Evolutionary conservation across 768 basidiomycete species (phyloP).

Genomic region (Floccularia luteovirens): DNA sequence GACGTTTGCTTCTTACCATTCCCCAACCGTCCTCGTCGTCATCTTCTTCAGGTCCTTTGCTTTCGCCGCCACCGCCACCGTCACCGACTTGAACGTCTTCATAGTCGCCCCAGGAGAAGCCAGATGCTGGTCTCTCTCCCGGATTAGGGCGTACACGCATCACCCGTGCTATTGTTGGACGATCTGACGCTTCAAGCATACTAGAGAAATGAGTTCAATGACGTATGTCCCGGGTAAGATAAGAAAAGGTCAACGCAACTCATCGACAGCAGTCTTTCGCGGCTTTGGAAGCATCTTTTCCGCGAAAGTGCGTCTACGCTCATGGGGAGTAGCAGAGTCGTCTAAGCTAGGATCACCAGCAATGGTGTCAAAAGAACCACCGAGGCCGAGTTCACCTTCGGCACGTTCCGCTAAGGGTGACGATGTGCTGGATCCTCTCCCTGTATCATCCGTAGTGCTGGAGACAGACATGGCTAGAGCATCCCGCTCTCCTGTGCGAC

Average conservation of each 20-base stretch:
- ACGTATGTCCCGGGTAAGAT: not conserved
- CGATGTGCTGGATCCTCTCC: slow-evolving; percentile 38
- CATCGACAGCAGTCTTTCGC: slow-evolving; percentile 59
- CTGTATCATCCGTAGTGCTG: slow-evolving; percentile 36
- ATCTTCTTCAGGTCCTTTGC: slow-evolving; percentile 56
- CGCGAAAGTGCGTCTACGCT: slow-evolving; percentile 35
- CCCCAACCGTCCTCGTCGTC: slow-evolving; percentile 80
- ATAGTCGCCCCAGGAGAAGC: slow-evolving; percentile 74
- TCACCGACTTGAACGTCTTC: slow-evolving; percentile 48
- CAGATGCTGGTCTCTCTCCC: slow-evolving; percentile 52
- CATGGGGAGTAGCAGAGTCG: not conserved
- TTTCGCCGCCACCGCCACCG: slow-evolving; percentile 36
- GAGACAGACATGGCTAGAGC: slow-evolving; percentile 13
- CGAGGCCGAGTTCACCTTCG: slow-evolving; percentile 14
- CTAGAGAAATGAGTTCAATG: slow-evolving; percentile 25
- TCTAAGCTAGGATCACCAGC: slow-evolving; percentile 17
- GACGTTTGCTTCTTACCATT: slow-evolving; percentile 53
- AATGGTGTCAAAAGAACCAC: slow-evolving; percentile 17
- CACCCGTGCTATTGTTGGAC: slow-evolving; percentile 51
- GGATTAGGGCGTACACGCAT: slow-evolving; percentile 56
- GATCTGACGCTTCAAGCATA: slow-evolving; percentile 55
- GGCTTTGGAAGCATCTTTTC: slow-evolving; percentile 62
- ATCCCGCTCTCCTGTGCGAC: slow-evolving; percentile 13
- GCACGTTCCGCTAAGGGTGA: slow-evolving; percentile 27
- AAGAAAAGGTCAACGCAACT: slow-evolving; percentile 36